Percentiles rank a stretch among this genome's conserved stretches.
Evolutionary conservation across 768 basidiomycete genomes (phyloP).

Genomic region (Kwoniella sp.): DNA sequence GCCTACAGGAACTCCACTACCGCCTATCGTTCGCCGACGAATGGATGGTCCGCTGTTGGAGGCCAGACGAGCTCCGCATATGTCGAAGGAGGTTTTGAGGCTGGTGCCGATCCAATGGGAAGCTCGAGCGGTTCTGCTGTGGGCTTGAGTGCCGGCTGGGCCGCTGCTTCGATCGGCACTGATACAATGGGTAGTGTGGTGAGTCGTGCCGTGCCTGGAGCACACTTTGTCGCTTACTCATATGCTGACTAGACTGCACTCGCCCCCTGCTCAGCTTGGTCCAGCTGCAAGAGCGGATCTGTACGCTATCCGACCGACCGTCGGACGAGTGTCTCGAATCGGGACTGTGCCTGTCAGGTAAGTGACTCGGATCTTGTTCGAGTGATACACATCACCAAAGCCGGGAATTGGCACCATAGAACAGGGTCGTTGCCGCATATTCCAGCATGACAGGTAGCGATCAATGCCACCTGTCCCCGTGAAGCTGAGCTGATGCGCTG

Average conservation of each 20-base stretch:
- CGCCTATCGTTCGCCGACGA: conserved; percentile 18
- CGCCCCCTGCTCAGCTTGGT: neutral
- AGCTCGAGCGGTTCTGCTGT: conserved; percentile 44
- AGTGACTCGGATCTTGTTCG: neutral
- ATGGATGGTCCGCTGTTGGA: conserved; percentile 46
- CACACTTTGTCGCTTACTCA: too few species aligned
- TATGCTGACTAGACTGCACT: neutral
- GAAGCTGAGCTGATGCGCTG: too few species aligned
- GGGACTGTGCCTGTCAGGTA: conserved; percentile 39
- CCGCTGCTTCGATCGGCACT: conserved; percentile 35
- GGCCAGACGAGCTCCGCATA: conserved; percentile 46
- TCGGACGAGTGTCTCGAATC: conserved; percentile 27
- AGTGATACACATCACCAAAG: too few species aligned
- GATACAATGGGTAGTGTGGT: conserved; percentile 43
- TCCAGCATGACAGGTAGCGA: too few species aligned
- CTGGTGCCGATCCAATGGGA: conserved; percentile 43
- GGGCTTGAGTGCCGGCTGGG: conserved; percentile 41
- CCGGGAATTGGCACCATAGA: too few species aligned
- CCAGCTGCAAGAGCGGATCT: conserved; percentile 42
- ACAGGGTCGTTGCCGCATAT: too few species aligned
- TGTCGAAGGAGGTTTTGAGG: conserved; percentile 38
- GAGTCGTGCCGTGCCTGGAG: too few species aligned
- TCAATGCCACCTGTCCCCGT: too few species aligned
- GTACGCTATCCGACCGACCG: conserved; percentile 37
- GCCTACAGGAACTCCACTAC: neutral